Evolutionary conservation across 179 eudicot species (phyloP), one percentile per base, ranked within the genome.

Genomic region (Gypsophila paniculata): DNA sequence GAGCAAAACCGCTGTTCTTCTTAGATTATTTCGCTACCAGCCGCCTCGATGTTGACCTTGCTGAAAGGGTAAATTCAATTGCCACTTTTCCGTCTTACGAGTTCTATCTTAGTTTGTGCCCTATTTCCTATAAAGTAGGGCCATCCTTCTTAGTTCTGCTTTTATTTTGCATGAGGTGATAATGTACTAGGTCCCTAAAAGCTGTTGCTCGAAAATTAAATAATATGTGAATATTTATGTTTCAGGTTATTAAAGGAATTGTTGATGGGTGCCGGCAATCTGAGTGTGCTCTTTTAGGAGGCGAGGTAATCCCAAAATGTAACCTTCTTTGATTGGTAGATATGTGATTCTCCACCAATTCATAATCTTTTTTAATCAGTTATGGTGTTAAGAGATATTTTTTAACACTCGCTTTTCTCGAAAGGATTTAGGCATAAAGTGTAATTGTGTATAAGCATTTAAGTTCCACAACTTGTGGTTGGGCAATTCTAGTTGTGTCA

Each of bases 1-100:
- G 98, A 66, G 98, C 97, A 66, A 89, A 91, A 69, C 98, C 97
- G 8, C 71, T 91, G 70, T 93, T 93, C 78, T 93, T 93, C 79
- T 90, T 93, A 76, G 97, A 93, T 82, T 93, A 93, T 80, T 93
- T 82, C 71, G 98, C 98, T 29, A 93, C 98, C 25, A 88, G 97
- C 76, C 91, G 42, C 73, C 94, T 93, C 61, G 97, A 93, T 79
- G 98, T 91, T 71, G 92, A 91, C 77, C 94, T 93, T 65, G 98
- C 97, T 71, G 98, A 93, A 69, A 89, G 86, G 92, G 97, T 88
- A 76, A 22, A 11, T 57, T 61, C 42, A 17, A 52, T 26, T 51
- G 2, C 39, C 25, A 44, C n/a, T 52, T 1, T 5, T n/a, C 17
- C 23, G 53, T 74, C 4, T 11, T 64, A 64, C 26, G 5, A 38